Percentiles rank a stretch among this genome's conserved stretches.
Evolutionary conservation across 306 rosid genomes (phyloP).

Genomic region (Sicyos edulis): DNA sequence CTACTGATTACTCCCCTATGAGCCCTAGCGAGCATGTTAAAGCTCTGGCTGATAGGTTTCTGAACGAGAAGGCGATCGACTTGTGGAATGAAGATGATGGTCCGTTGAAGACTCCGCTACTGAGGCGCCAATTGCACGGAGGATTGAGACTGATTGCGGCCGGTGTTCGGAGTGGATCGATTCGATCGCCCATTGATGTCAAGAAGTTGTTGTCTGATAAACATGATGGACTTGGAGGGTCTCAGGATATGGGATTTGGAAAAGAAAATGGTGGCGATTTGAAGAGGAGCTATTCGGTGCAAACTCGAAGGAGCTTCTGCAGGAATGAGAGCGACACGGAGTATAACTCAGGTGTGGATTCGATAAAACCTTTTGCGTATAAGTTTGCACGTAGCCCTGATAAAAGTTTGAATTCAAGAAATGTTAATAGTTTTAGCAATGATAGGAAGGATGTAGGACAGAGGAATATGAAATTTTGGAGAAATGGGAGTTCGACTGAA

Average conservation of each 20-base stretch:
- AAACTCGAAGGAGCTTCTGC: slow-evolving; percentile 29
- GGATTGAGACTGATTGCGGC: slow-evolving; percentile 8
- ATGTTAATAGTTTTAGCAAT: slow-evolving; percentile 7
- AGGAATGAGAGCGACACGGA: slow-evolving; percentile 34
- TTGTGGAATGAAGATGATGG: slow-evolving; percentile 79
- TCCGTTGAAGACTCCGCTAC: slow-evolving; percentile 34
- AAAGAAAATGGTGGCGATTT: slow-evolving; percentile 14
- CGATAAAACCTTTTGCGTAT: slow-evolving; percentile 19
- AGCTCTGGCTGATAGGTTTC: slow-evolving; percentile 72
- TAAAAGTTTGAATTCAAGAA: slow-evolving; percentile 17
- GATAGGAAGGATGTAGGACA: slow-evolving; percentile 18
- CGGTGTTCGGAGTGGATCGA: slow-evolving; percentile 24
- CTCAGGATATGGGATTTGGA: slow-evolving; percentile 18
- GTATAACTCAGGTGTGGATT: slow-evolving; percentile 27
- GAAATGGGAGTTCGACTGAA: slow-evolving; percentile 36
- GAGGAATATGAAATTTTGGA: slow-evolving; percentile 32
- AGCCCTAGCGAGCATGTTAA: slow-evolving; percentile 55
- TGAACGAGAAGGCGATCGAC: slow-evolving; percentile 68
- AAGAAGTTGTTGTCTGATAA: slow-evolving; percentile 28
- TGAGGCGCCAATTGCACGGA: not conserved
- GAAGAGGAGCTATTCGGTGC: slow-evolving; percentile 48
- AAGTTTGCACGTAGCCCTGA: slow-evolving; percentile 24
- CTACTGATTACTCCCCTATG: slow-evolving; percentile 47
- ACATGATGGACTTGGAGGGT: slow-evolving; percentile 13
- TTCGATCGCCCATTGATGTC: slow-evolving; percentile 32